These are phyloP conservation scores for Takashimella tepidaria DNA, from an alignment of 1,284 basidiomycete species.

Conservation along the genomic window DNA sequence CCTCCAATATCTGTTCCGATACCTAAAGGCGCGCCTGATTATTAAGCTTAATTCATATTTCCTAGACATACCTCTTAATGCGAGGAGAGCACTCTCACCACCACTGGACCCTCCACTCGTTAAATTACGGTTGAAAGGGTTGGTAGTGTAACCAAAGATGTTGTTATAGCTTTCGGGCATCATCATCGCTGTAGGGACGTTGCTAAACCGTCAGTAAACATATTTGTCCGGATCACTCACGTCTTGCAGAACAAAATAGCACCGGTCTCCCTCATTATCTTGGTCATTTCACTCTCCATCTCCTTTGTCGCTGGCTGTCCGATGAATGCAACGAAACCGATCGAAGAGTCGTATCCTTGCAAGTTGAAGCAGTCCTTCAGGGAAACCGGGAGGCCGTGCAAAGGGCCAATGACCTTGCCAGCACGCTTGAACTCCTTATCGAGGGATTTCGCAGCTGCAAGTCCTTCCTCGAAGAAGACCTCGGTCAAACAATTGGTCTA, in stretches of 20 bases:
- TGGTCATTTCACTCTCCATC: slow-evolving; percentile 13
- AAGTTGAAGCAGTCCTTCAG: slow-evolving; percentile 28
- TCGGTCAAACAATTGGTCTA: slow-evolving; percentile 46
- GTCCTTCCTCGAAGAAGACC: slow-evolving; percentile 44
- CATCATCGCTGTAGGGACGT: slow-evolving; percentile 18
- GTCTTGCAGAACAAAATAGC: slow-evolving; percentile 28
- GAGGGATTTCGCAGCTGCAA: slow-evolving; percentile 40
- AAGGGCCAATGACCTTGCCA: slow-evolving; percentile 44
- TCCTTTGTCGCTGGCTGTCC: slow-evolving; percentile 4
- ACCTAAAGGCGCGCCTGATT: slow-evolving; percentile 36
- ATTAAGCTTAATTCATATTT: not conserved
- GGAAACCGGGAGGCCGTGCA: slow-evolving; percentile 51
- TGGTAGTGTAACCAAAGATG: slow-evolving; percentile 31
- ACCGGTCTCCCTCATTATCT: slow-evolving; percentile 15
- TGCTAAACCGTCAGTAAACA: not conserved
- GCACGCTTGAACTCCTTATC: slow-evolving; percentile 43
- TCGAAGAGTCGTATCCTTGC: slow-evolving; percentile 31
- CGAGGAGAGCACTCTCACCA: slow-evolving; percentile 48
- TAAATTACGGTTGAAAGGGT: slow-evolving; percentile 43
- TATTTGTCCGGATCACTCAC: not conserved
- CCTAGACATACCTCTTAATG: slow-evolving; percentile 16
- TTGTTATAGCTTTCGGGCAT: slow-evolving; percentile 32
- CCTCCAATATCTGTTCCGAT: slow-evolving; percentile 53
- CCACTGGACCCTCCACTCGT: slow-evolving; percentile 43
- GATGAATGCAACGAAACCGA: slow-evolving; percentile 16